These are phyloP conservation scores for Gaertneriomyces semiglobifer DNA, from an alignment of 192 early-diverging fungal species.

Conservation along the genomic window DNA sequence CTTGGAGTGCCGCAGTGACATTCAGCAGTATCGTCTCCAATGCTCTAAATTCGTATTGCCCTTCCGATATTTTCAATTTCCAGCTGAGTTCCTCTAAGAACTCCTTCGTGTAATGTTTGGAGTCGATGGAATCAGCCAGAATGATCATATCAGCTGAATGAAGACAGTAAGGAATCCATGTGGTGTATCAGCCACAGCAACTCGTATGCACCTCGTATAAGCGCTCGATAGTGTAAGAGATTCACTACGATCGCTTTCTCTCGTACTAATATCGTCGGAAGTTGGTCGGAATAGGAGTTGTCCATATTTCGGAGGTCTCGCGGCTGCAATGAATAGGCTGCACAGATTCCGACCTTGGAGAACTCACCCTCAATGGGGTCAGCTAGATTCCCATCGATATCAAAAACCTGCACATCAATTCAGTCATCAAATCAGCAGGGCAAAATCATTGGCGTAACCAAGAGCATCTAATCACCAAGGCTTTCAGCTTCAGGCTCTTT, in stretches of 20 bases:
- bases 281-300: slow-evolving; percentile 62
- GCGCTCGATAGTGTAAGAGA: slow-evolving; percentile 72
- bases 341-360: slow-evolving; percentile 62
- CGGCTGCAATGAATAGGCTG: slow-evolving; percentile 70
- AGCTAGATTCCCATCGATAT: slow-evolving; percentile 7
- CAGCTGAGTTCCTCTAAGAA: slow-evolving; percentile 81
- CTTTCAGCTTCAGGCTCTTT: not conserved
- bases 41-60: slow-evolving; percentile 51
- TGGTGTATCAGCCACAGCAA: not conserved
- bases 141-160: slow-evolving; percentile 64
- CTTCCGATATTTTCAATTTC: slow-evolving; percentile 49
- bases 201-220: slow-evolving; percentile 59
- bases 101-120: slow-evolving; percentile 53
- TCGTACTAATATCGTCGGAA: slow-evolving; percentile 79
- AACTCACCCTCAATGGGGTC: slow-evolving; percentile 19
- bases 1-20: slow-evolving; percentile 53
- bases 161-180: not conserved
- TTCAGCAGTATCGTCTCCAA: slow-evolving; percentile 78
- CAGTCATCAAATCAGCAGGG: not conserved
- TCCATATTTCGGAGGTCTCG: slow-evolving; percentile 75
- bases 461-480: not conserved
- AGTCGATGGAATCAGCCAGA: slow-evolving; percentile 53
- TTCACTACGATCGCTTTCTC: slow-evolving; percentile 79
- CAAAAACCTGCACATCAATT: slow-evolving; percentile 4
- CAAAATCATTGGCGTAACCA: not conserved